Evolutionary conservation across 352 stramenopile genomes (phyloP).

Genomic region (Phytophthora crassamura): DNA sequence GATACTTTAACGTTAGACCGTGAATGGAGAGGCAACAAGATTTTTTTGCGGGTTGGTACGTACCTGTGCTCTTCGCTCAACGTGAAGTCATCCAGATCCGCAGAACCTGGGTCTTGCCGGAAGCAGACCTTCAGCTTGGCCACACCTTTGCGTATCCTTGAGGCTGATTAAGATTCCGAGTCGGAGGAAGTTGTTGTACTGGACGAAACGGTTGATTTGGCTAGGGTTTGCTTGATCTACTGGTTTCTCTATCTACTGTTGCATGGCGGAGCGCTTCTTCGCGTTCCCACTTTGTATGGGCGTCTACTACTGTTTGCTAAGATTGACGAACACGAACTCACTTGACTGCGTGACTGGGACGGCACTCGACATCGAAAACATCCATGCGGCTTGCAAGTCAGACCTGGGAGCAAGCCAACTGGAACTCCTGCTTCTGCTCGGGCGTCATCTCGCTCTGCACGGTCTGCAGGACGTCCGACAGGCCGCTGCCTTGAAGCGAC

Average conservation of each 20-base stretch:
- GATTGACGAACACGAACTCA: constrained; percentile 20
- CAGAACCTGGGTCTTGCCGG: no score
- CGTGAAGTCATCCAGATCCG: no score
- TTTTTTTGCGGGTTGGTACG: no score
- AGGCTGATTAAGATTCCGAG: background rate
- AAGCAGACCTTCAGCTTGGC: no score
- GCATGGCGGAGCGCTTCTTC: constrained; percentile 16
- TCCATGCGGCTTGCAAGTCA: background rate
- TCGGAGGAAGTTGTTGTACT: background rate
- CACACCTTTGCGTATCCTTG: no score
- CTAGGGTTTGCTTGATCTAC: constrained; percentile 16
- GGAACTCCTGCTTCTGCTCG: constrained; percentile 61
- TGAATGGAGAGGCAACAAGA: no score
- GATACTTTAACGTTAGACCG: no score
- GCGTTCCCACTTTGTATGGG: constrained; percentile 9
- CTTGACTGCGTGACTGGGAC: constrained; percentile 24
- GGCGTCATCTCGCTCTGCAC: constrained; percentile 74
- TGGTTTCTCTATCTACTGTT: constrained; percentile 34
- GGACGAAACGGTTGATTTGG: constrained; percentile 13
- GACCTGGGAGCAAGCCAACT: constrained; percentile 37
- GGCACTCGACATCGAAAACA: constrained; percentile 36
- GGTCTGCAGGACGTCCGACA: constrained; percentile 60
- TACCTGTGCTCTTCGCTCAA: no score
- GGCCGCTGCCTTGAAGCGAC: constrained; percentile 52
- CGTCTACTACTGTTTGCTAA: constrained; percentile 17